phyloP scores from a whole-genome alignment of 2,329 filamentous ascomycete species.

The Curvularia verruculosa region DNA sequence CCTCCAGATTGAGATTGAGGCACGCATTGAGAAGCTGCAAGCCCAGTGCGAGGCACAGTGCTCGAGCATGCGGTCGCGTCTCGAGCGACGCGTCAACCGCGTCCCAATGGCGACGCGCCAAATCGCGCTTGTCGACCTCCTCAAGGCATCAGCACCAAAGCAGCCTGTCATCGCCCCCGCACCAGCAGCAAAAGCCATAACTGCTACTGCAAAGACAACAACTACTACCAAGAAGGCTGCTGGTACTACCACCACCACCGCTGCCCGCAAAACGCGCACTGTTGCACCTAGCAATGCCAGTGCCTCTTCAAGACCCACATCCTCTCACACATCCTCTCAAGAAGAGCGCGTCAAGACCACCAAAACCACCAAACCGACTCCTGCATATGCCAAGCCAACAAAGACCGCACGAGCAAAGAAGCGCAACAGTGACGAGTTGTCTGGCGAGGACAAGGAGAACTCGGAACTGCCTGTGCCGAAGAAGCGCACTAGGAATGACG shows the following conservation, averaged over 20 bases:
- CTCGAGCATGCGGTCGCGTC: slow-evolving; percentile 79
- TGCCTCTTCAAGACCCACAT: slow-evolving; percentile 8
- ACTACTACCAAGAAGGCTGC: background rate
- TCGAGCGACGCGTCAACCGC: slow-evolving; percentile 92
- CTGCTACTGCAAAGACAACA: background rate
- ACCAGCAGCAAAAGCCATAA: slow-evolving; percentile 16
- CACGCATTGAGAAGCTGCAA: slow-evolving; percentile 83
- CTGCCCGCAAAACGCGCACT: slow-evolving; percentile 17
- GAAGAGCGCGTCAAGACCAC: slow-evolving; percentile 16
- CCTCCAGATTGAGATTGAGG: slow-evolving; percentile 66
- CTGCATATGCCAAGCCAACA: slow-evolving; percentile 10
- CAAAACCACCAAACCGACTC: slow-evolving; percentile 19
- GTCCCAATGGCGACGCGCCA: slow-evolving; percentile 82
- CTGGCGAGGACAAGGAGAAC: slow-evolving; percentile 41
- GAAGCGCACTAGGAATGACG: slow-evolving; percentile 24
- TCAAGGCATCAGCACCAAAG: slow-evolving; percentile 50
- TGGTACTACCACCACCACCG: slow-evolving; percentile 10
- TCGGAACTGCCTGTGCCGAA: slow-evolving; percentile 29
- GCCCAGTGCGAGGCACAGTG: slow-evolving; percentile 89
- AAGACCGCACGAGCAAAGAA: slow-evolving; percentile 31
- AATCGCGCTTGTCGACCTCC: slow-evolving; percentile 80
- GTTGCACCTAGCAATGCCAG: slow-evolving; percentile 14
- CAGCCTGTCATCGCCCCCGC: slow-evolving; percentile 14
- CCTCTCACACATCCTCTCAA: slow-evolving; percentile 5
- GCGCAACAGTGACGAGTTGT: slow-evolving; percentile 35